Percentiles rank a stretch among this genome's conserved stretches.
phyloP scores from a whole-genome alignment of 495 filamentous ascomycete species.

The Penicillium herquei region DNA sequence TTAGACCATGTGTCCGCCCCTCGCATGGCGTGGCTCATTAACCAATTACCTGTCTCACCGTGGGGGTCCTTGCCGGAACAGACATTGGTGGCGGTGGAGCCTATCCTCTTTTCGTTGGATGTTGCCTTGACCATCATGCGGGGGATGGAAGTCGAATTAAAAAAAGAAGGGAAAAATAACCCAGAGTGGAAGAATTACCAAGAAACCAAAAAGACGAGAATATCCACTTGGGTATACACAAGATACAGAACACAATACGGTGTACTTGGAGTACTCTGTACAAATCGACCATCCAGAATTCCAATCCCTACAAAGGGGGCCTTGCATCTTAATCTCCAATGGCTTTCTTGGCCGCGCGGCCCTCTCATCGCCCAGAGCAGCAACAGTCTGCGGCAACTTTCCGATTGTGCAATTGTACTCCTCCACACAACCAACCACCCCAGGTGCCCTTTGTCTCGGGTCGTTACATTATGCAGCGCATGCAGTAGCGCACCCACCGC shows the following conservation, averaged over 20 bases:
- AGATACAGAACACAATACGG: no score
- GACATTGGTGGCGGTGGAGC: slow-evolving; percentile 6
- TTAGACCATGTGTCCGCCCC: slow-evolving; percentile 20
- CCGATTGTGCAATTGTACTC: not conserved
- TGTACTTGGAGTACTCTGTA: no score
- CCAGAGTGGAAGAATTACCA: not conserved
- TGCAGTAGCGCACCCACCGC: slow-evolving; percentile 5
- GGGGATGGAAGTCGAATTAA: not conserved
- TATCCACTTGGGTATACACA: no score
- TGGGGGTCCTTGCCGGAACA: slow-evolving; percentile 6
- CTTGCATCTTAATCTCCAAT: not conserved
- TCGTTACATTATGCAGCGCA: not conserved
- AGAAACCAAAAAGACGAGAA: no score
- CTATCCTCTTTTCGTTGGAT: not conserved
- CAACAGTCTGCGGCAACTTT: not conserved
- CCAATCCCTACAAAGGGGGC: not conserved
- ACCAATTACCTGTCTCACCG: slow-evolving; percentile 7
- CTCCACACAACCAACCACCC: no score
- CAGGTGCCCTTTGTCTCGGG: not conserved
- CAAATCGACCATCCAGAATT: no score
- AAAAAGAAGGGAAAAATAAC: not conserved
- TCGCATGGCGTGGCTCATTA: slow-evolving; percentile 17
- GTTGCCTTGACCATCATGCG: slow-evolving; percentile 6
- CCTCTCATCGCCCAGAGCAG: not conserved
- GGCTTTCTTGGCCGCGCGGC: not conserved